Evolutionary conservation across 2,329 filamentous ascomycete genomes (phyloP), one percentile per base, ranked within the genome.

Genomic region (Claviceps paspali): DNA sequence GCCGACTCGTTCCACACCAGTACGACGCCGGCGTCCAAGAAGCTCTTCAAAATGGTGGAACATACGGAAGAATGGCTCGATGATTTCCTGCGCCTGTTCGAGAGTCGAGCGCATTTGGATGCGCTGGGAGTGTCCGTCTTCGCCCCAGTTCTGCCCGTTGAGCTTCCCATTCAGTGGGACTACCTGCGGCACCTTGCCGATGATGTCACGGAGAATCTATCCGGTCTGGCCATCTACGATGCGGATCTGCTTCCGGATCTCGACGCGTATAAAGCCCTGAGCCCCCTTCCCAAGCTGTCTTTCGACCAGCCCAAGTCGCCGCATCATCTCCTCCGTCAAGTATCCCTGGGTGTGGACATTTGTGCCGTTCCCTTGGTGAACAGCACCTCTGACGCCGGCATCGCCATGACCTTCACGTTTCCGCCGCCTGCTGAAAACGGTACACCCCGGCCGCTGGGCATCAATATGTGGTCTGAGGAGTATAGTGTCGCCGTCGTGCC

Each of bases 31-130:
- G 73, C 78, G 3, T 62, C 68, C 8, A 94, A 92, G 59, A 72
- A 87, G 32, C 73, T 81, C 33, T 67, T 76, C 26, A 86, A 83
- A 50, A 95, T 94, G 77, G 79, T 76, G 18, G 85, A 91, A 51
- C 70, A 88, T 39, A 94, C 84, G 1, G 81, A 91, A 52, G 70
- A 73, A 27, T 96, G 86, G 84, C 64, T 88, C 14, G 70, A 74
- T 18, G 72, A 81, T 43, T 74, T 85, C 35, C 64, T 86, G 26
- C 52, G 54, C 15, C 45, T 51, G n/a, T 44, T 51, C 9, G 46
- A 48, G 33, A 45, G 43, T 19, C 48, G 50, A 14, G 48, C 52
- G 15, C 51, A 41, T 10, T 41, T 49, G 11, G 48, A 50, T 6
- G 50, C 49, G 11, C 33, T 48, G 5, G 53, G 44, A 2, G 55